Percentiles rank a stretch among this genome's conserved stretches.
Conservation (phyloP, 1,284 basidiomycete species). For the Wallemia hederae region DNA sequence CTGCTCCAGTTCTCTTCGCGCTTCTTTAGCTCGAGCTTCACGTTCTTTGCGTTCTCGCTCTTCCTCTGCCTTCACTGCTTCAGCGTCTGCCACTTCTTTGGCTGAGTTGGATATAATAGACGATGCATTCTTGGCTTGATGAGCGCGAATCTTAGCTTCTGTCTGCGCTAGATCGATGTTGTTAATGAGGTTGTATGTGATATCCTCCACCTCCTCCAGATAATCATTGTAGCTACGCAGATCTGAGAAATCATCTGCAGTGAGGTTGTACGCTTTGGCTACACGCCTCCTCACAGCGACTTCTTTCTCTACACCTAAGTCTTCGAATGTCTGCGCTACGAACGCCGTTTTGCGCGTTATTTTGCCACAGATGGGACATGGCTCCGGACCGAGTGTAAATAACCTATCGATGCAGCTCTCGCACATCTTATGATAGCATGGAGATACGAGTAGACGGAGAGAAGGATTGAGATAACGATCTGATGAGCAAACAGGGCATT, state of each 20-base stretch:
- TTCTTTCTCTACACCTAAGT: conserved; percentile 86
- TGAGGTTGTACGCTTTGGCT: conserved; percentile 72
- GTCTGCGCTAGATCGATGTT: conserved; percentile 59
- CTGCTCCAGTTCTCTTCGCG: conserved; percentile 37
- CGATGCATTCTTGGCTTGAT: conserved; percentile 47
- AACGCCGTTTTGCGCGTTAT: conserved; percentile 81
- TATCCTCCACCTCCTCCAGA: conserved; percentile 80
- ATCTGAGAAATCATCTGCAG: conserved; percentile 59
- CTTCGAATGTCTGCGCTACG: conserved; percentile 87
- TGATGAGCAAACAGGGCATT: conserved; percentile 90
- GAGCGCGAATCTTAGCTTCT: conserved; percentile 49
- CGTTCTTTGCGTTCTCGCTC: conserved; percentile 37
- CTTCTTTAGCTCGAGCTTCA: conserved; percentile 36
- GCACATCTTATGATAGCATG: conserved; percentile 96
- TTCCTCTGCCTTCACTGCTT: conserved; percentile 39
- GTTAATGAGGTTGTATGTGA: conserved; percentile 88
- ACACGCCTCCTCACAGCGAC: conserved; percentile 62
- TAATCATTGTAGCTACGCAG: conserved; percentile 79
- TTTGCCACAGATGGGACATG: conserved; percentile 75
- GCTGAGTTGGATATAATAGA: conserved; percentile 49
- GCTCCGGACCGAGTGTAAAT: conserved; percentile 82
- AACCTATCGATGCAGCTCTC: conserved; percentile 54
- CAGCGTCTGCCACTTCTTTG: conserved; percentile 40
- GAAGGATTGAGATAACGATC: conserved; percentile 89
- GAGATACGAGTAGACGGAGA: conserved; percentile 68